phyloP scores from a whole-genome alignment of 2,329 filamentous ascomycete species.

The Fusarium tanahbumbuense region DNA sequence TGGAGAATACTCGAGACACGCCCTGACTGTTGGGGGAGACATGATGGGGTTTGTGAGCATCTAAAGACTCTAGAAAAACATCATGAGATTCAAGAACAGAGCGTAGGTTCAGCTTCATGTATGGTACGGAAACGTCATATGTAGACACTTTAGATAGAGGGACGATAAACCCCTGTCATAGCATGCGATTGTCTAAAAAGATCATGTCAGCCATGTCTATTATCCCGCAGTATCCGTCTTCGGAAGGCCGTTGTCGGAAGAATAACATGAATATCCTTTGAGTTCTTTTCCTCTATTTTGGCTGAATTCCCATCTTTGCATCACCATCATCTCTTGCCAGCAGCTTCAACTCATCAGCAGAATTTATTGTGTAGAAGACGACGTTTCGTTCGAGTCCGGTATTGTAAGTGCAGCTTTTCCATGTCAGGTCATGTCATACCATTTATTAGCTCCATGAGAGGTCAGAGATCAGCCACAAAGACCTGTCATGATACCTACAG shows the following conservation, averaged over 20 bases:
- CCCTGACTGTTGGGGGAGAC: constrained; percentile 29
- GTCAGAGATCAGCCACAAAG: constrained; percentile 34
- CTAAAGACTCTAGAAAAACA: constrained; percentile 31
- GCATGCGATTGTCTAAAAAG: constrained; percentile 34
- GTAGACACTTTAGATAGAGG: constrained; percentile 33
- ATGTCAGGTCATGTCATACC: constrained; percentile 18
- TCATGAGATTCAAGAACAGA: constrained; percentile 30
- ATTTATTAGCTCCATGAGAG: constrained; percentile 21
- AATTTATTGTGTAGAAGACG: constrained; percentile 6
- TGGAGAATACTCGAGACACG: constrained; percentile 35
- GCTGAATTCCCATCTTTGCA: constrained; percentile 32
- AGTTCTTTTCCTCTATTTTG: constrained; percentile 32
- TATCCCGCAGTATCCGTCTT: constrained; percentile 38
- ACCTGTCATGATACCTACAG: constrained; percentile 16
- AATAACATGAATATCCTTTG: constrained; percentile 27
- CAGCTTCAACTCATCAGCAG: constrained; percentile 12
- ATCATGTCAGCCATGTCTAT: constrained; percentile 38
- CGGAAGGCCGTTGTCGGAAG: constrained; percentile 45
- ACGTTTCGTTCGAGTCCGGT: constrained; percentile 5
- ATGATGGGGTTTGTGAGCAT: constrained; percentile 10
- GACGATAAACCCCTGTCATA: constrained; percentile 26
- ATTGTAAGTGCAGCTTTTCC: constrained; percentile 33
- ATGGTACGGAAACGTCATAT: constrained; percentile 21
- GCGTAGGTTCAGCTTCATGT: constrained; percentile 33
- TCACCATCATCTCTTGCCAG: constrained; percentile 20